Evolutionary conservation across 179 eudicot species (phyloP).

Genomic region (Patellifolia procumbens): DNA sequence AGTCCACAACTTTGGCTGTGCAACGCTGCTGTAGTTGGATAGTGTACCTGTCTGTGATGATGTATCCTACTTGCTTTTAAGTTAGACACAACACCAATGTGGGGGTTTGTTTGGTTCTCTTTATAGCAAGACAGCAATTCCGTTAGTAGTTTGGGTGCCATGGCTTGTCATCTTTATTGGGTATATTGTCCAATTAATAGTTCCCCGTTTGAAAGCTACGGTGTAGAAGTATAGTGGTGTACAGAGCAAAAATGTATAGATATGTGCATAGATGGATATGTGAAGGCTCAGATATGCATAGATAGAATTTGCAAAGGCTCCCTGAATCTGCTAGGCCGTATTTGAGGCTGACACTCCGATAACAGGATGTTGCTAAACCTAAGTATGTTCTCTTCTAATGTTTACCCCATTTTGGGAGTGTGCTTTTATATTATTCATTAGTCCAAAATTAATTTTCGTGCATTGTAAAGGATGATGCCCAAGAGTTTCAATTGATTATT

Average conservation of each 20-base stretch:
- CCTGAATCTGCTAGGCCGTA: not conserved
- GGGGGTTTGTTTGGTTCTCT: not conserved
- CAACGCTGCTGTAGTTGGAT: not conserved
- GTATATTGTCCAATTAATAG: constrained; percentile 2
- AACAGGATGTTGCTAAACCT: not conserved
- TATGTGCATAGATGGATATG: constrained; percentile 11
- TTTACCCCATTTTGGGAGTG: too few relatives aligned
- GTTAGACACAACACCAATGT: not conserved
- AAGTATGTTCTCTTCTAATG: not conserved
- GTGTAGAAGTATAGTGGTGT: constrained; percentile 11
- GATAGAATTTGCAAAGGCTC: not conserved
- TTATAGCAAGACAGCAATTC: not conserved
- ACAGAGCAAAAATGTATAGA: constrained; percentile 9
- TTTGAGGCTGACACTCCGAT: not conserved
- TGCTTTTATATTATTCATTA: too few relatives aligned
- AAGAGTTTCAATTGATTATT: too few relatives aligned
- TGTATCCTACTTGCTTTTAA: not conserved
- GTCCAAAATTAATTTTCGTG: too few relatives aligned
- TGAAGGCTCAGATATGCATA: too few relatives aligned
- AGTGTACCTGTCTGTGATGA: not conserved
- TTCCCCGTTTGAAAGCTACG: not conserved
- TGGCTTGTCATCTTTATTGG: not conserved
- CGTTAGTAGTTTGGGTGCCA: too few relatives aligned
- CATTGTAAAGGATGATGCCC: too few relatives aligned
- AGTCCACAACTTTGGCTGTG: not conserved